These are phyloP conservation scores for Cunninghamia lanceolata DNA, from an alignment of 75 land plant species.

Conservation along the genomic window DNA sequence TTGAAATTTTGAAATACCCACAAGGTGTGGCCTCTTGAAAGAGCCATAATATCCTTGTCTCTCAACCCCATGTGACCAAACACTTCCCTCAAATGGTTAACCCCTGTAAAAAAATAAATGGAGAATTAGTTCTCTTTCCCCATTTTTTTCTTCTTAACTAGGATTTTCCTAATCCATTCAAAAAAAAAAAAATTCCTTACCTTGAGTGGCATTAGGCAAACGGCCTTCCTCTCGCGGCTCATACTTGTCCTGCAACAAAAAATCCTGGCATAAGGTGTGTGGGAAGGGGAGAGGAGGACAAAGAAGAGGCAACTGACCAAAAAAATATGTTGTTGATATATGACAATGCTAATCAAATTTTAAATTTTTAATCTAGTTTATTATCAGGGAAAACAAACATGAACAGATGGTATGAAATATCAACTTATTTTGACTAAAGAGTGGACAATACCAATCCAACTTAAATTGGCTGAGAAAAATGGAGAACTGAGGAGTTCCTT, in stretches of 20 bases:
- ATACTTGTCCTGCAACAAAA: slow-evolving; percentile 56
- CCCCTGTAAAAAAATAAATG: slow-evolving; percentile 39
- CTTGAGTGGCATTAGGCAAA: slow-evolving; percentile 82
- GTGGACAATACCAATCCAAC: too few species aligned
- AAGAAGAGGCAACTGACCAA: not conserved
- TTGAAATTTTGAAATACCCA: slow-evolving; percentile 17
- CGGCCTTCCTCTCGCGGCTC: slow-evolving; percentile 86
- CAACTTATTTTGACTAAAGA: too few species aligned
- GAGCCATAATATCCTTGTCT: slow-evolving; percentile 91
- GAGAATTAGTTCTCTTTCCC: not conserved
- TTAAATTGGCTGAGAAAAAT: too few species aligned
- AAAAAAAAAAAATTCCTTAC: slow-evolving; percentile 34
- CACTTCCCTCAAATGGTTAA: slow-evolving; percentile 74
- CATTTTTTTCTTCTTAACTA: not conserved
- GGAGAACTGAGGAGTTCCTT: too few species aligned
- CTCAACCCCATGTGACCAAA: slow-evolving; percentile 79
- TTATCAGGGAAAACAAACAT: too few species aligned
- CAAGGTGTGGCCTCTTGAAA: slow-evolving; percentile 96
- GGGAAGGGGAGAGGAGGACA: not conserved
- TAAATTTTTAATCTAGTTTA: too few species aligned
- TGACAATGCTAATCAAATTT: too few species aligned
- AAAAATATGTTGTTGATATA: not conserved
- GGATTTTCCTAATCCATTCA: not conserved
- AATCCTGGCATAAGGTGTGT: not conserved
- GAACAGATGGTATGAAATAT: too few species aligned